Evolutionary conservation across 176 grass and related monocot genomes (phyloP).

Genomic region (Lolium multiflorum): DNA sequence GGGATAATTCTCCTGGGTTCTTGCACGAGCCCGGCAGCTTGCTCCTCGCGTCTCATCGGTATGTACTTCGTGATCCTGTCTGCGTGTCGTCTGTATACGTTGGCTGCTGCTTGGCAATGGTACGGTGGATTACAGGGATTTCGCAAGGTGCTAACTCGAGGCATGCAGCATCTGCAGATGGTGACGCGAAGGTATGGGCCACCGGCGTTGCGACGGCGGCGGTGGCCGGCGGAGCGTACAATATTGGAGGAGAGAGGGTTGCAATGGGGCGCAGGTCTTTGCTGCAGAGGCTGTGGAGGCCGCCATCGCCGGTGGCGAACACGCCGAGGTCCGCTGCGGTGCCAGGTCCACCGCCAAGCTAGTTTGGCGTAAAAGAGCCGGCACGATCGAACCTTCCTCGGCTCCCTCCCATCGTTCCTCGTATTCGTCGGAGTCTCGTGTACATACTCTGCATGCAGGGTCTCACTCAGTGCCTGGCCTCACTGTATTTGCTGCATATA

Average conservation of each 20-base stretch:
- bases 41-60: conserved; percentile 21
- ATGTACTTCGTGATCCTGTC: not conserved
- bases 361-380: not conserved
- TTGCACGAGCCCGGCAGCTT: not conserved
- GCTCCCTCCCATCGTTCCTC: not conserved
- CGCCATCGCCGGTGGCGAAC: conserved; percentile 27
- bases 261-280: not conserved
- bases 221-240: not conserved
- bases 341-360: not conserved
- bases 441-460: too few species aligned
- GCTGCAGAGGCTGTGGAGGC: not conserved
- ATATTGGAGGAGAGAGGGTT: not conserved
- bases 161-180: not conserved
- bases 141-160: too few species aligned
- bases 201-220: too few species aligned
- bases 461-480: too few species aligned
- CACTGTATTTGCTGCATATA: too few species aligned
- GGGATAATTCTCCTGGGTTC: not conserved
- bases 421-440: not conserved
- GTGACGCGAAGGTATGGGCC: not conserved
- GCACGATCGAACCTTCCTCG: not conserved
- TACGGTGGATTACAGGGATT: too few species aligned
- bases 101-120: not conserved
- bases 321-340: not conserved
- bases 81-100: not conserved